phyloP scores from a whole-genome alignment of 305 asterid species.

The Fraxinus albicans region DNA sequence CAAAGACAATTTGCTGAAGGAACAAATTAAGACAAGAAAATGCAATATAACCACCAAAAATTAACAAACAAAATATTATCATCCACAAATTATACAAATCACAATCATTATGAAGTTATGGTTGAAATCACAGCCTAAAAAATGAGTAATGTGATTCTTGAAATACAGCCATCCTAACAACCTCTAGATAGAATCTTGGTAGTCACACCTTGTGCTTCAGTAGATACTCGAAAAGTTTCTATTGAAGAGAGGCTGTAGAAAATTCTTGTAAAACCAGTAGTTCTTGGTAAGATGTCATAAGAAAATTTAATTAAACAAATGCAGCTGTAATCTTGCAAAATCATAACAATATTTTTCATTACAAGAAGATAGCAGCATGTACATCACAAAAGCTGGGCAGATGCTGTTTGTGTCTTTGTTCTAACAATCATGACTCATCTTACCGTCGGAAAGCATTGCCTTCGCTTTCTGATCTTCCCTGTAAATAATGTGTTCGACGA shows the following conservation, averaged over 20 bases:
- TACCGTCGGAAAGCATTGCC: constrained; percentile 76
- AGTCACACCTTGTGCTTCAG: background rate
- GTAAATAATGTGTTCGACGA: constrained; percentile 76
- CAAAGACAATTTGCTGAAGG: background rate
- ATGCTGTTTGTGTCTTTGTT: background rate
- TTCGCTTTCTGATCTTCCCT: constrained; percentile 63
- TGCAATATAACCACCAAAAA: background rate
- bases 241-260: background rate
- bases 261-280: background rate
- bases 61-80: background rate
- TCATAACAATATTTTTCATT: background rate
- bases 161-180: background rate
- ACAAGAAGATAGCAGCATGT: background rate
- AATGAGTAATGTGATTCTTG: background rate
- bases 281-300: background rate
- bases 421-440: constrained; percentile 13
- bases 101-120: background rate
- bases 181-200: background rate
- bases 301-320: background rate
- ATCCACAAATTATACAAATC: background rate
- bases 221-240: too few species aligned
- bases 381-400: constrained; percentile 11
- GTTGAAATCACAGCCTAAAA: background rate
- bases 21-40: background rate
- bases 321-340: background rate